Evolutionary conservation across 2,329 filamentous ascomycete genomes (phyloP).

Genomic region (Penicillium sp.): DNA sequence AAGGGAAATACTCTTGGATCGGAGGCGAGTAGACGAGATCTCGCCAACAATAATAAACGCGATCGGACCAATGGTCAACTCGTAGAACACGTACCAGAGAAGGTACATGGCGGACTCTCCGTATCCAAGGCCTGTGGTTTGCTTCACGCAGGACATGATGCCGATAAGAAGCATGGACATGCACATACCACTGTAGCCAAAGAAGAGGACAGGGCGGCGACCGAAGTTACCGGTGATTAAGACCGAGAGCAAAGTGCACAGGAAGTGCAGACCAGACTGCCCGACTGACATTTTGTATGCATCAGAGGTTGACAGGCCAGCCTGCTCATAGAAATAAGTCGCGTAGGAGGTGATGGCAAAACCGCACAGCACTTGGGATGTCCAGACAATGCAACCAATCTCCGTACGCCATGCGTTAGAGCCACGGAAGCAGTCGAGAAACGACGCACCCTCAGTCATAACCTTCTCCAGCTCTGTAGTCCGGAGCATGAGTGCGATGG

Average conservation of each 20-base stretch:
- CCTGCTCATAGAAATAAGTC: conserved; percentile 39
- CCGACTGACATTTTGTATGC: conserved; percentile 24
- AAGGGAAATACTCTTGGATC: conserved; percentile 55
- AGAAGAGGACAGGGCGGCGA: conserved; percentile 36
- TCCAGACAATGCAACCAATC: conserved; percentile 35
- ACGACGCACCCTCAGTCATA: conserved; percentile 27
- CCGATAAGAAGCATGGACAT: conserved; percentile 26
- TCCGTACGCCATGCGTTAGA: conserved; percentile 36
- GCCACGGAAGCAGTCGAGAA: conserved; percentile 40
- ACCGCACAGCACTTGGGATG: conserved; percentile 34
- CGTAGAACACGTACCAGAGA: conserved; percentile 54
- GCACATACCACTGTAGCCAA: conserved; percentile 27
- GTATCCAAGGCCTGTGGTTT: conserved; percentile 24
- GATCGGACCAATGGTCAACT: conserved; percentile 54
- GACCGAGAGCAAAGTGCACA: conserved; percentile 34
- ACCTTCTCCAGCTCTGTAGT: conserved; percentile 30
- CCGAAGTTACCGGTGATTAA: conserved; percentile 35
- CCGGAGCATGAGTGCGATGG: conserved; percentile 4
- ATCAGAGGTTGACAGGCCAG: conserved; percentile 42
- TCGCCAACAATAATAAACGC: conserved; percentile 55
- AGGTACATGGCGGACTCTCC: conserved; percentile 47
- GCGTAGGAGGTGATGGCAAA: conserved; percentile 32
- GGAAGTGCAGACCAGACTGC: conserved; percentile 38
- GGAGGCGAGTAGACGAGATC: conserved; percentile 53
- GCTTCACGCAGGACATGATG: conserved; percentile 41